Percentiles rank a stretch among this genome's conserved stretches.
These are phyloP conservation scores for Salicornia ramosissima DNA, from an alignment of 148 eudicot genomes.

Conservation along the genomic window DNA sequence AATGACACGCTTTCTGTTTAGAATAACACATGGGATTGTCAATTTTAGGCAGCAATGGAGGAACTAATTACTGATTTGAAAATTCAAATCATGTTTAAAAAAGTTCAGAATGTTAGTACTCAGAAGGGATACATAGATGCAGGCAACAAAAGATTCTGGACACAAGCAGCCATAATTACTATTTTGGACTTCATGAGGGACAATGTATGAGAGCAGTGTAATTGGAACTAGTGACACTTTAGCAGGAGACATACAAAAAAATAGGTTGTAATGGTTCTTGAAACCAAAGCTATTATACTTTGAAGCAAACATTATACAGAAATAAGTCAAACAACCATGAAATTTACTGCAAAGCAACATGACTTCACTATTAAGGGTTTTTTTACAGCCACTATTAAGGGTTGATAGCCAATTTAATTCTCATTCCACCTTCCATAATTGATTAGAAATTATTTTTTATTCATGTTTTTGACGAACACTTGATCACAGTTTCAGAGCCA, in stretches of 20 bases:
- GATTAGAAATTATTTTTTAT: background rate
- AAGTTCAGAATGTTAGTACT: too few species aligned
- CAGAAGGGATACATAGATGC: too few species aligned
- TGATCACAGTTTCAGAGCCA: too few species aligned
- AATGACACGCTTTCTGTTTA: background rate
- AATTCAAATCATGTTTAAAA: too few species aligned
- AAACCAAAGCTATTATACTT: background rate
- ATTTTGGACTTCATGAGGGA: background rate
- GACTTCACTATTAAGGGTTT: background rate
- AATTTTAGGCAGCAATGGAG: background rate
- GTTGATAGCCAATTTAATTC: background rate
- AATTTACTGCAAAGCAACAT: background rate
- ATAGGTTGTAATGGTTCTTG: background rate
- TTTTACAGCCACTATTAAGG: too few species aligned
- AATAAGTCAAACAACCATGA: background rate
- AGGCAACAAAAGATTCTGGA: background rate
- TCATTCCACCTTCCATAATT: background rate
- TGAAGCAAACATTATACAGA: background rate
- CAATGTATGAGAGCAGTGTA: background rate
- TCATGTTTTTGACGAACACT: background rate
- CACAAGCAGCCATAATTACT: background rate
- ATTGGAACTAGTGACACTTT: too few species aligned
- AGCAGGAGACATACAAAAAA: background rate
- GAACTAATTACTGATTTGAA: background rate
- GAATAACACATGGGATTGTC: background rate